Conservation (phyloP, 2,329 filamentous ascomycete species). For the Epichloe uncinata region DNA sequence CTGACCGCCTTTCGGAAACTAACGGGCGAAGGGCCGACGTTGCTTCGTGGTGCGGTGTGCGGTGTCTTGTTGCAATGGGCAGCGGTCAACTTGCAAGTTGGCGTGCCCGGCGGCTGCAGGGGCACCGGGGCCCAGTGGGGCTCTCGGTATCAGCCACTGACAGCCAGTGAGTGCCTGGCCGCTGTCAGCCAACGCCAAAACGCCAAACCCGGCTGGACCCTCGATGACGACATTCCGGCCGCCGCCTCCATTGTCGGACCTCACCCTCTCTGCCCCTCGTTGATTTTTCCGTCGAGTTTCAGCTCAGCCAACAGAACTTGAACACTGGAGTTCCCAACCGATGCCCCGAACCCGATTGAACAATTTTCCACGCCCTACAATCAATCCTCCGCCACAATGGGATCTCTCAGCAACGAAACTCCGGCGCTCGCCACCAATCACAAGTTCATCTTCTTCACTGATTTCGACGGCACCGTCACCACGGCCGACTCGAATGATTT, state of each 20-base stretch:
- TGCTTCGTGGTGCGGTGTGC: not conserved
- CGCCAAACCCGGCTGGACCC: not conserved
- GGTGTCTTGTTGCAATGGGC: not conserved
- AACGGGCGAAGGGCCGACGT: not conserved
- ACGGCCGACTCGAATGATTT: slow-evolving; percentile 51
- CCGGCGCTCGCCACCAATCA: slow-evolving; percentile 55
- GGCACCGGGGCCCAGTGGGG: not conserved
- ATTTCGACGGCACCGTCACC: slow-evolving; percentile 96
- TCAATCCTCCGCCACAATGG: slow-evolving; percentile 23
- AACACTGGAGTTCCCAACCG: not conserved
- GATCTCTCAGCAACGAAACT: slow-evolving; percentile 28
- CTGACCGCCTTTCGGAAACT: slow-evolving; percentile 7
- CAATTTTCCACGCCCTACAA: not conserved
- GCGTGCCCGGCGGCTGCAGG: not conserved
- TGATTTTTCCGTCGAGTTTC: not conserved
- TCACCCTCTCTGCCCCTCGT: not conserved
- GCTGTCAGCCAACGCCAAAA: slow-evolving; percentile 3
- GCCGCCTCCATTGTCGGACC: not conserved
- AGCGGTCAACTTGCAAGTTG: too few species aligned
- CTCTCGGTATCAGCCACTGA: not conserved
- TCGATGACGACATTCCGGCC: slow-evolving; percentile 8
- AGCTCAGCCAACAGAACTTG: too few species aligned
- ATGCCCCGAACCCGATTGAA: not conserved
- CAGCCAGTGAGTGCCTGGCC: not conserved
- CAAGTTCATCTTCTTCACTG: slow-evolving; percentile 95